Percentiles rank a stretch among this genome's conserved stretches.
These are phyloP conservation scores for Colletotrichum godetiae DNA, from an alignment of 2,329 filamentous ascomycete species.

Conservation along the genomic window DNA sequence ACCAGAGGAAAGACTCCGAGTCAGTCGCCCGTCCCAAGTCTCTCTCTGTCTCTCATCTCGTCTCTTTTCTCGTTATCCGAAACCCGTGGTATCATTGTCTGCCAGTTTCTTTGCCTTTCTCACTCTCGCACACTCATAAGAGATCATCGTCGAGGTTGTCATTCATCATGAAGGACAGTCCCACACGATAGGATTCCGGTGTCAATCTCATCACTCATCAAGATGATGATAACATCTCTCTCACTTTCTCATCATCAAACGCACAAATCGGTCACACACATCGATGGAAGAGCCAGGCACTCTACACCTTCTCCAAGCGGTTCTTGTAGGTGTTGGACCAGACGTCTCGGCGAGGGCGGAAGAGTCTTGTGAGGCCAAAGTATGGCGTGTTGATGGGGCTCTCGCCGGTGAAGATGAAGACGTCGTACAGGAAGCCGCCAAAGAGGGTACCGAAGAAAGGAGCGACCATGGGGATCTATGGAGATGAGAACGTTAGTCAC, in stretches of 20 bases:
- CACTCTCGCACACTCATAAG: neutral
- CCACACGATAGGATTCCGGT: neutral
- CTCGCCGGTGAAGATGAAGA: conserved; percentile 76
- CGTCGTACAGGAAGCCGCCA: conserved; percentile 75
- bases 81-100: neutral
- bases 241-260: neutral
- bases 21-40: neutral
- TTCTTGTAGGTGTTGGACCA: conserved; percentile 41
- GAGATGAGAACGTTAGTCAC: conserved; percentile 13
- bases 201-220: neutral
- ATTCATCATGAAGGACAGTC: neutral
- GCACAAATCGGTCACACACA: neutral
- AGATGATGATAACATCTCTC: neutral
- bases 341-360: conserved; percentile 46
- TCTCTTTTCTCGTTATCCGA: neutral
- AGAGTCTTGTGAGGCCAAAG: conserved; percentile 69
- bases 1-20: neutral
- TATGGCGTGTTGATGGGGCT: conserved; percentile 76
- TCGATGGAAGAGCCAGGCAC: too few species aligned
- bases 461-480: conserved; percentile 76
- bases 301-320: conserved; percentile 16
- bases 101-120: neutral
- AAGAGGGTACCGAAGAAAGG: conserved; percentile 74
- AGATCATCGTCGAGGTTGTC: too few species aligned
- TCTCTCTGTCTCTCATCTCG: neutral